Percentiles rank a stretch among this genome's conserved stretches.
Conservation (phyloP, 441 rosid species). For the Gossypium armourianum region DNA sequence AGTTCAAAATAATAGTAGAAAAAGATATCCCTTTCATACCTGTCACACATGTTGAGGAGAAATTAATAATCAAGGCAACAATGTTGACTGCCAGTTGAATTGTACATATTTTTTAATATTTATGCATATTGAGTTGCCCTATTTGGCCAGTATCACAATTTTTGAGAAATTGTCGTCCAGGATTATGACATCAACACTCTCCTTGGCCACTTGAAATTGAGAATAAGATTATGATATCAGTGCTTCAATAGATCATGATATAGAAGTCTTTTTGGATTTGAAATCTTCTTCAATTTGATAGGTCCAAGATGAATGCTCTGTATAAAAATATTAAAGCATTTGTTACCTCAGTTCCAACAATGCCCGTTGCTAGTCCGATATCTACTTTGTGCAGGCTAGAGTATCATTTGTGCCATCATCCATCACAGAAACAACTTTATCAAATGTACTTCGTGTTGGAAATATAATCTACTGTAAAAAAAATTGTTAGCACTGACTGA, state of each 20-base stretch:
- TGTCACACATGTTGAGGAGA: constrained; percentile 60
- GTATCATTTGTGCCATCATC: constrained; percentile 80
- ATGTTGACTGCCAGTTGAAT: constrained; percentile 55
- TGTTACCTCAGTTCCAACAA: constrained; percentile 66
- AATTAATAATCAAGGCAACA: constrained; percentile 54
- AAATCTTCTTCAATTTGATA: neutral
- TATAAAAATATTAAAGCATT: neutral
- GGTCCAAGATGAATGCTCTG: neutral
- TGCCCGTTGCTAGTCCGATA: constrained; percentile 66
- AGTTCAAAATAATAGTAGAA: neutral
- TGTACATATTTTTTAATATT: constrained; percentile 62
- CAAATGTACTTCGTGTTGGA: constrained; percentile 37
- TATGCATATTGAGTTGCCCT: constrained; percentile 69
- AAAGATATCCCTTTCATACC: constrained; percentile 29
- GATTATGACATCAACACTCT: constrained; percentile 60
- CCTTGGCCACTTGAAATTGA: constrained; percentile 55
- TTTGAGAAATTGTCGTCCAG: constrained; percentile 61
- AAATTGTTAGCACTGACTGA: too few relatives aligned
- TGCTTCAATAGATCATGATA: too few relatives aligned
- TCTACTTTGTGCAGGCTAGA: constrained; percentile 62
- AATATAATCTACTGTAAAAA: too few relatives aligned
- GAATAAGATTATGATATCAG: neutral
- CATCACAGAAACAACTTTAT: constrained; percentile 63
- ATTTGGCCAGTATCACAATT: constrained; percentile 55
- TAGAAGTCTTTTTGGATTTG: too few relatives aligned